A percentile compares a stretch with the other conserved stretches of the same genome.
phyloP scores from a whole-genome alignment of 1,284 basidiomycete genomes.

The Somion occarium region DNA sequence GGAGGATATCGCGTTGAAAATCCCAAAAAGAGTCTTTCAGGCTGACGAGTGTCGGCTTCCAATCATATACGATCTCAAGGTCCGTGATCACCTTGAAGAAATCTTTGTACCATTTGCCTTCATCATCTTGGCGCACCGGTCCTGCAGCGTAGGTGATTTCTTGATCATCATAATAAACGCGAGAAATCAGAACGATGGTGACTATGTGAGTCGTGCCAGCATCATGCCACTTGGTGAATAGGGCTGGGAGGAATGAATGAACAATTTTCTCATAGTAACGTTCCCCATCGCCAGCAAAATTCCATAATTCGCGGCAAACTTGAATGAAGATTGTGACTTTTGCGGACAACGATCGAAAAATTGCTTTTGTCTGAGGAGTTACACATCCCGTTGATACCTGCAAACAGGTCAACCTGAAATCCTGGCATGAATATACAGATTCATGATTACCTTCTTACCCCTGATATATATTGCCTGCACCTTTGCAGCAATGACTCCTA shows the following conservation, averaged over 20 bases:
- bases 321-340: constrained; percentile 94
- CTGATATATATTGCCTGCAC: constrained; percentile 73
- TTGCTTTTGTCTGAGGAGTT: constrained; percentile 79
- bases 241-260: constrained; percentile 84
- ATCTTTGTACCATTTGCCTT: constrained; percentile 87
- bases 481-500: constrained; percentile 75
- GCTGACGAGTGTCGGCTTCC: constrained; percentile 81
- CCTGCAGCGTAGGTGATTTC: constrained; percentile 78
- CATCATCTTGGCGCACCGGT: constrained; percentile 68
- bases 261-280: constrained; percentile 96
- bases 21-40: constrained; percentile 88
- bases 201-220: constrained; percentile 89
- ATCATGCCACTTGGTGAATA: constrained; percentile 81
- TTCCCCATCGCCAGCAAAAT: constrained; percentile 95
- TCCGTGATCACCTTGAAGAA: constrained; percentile 95
- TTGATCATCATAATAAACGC: constrained; percentile 85
- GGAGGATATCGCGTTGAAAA: constrained; percentile 83
- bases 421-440: constrained; percentile 5
- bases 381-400: constrained; percentile 81
- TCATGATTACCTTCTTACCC: constrained; percentile 49
- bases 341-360: constrained; percentile 89
- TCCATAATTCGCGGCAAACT: constrained; percentile 94
- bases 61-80: constrained; percentile 83
- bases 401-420: constrained; percentile 1
- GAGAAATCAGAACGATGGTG: constrained; percentile 91